Evolutionary conservation across 2,329 filamentous ascomycete genomes (phyloP).

Genomic region (Oidium heveae): DNA sequence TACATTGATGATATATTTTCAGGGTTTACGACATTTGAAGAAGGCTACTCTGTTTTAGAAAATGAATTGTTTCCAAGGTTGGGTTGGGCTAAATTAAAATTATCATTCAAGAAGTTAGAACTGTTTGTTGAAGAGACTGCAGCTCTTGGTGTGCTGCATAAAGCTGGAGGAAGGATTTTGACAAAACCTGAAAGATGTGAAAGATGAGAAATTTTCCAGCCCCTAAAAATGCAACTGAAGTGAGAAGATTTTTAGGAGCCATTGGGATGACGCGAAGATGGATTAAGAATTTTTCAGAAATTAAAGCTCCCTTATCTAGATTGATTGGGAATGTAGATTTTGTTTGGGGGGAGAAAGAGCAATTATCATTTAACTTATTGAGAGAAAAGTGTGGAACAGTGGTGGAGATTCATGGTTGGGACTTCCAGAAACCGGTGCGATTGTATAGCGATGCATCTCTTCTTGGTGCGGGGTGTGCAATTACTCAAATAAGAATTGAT

Average conservation of each 20-base stretch:
- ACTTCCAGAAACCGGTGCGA: background rate
- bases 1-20: background rate
- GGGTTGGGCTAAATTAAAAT: background rate
- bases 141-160: background rate
- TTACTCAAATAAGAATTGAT: background rate
- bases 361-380: background rate
- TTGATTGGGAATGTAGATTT: background rate
- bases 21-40: background rate
- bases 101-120: background rate
- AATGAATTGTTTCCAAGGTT: background rate
- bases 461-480: constrained; percentile 2
- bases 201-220: background rate
- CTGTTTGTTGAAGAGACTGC: background rate
- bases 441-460: background rate
- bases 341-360: background rate
- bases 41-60: background rate
- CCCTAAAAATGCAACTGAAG: background rate
- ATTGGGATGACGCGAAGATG: background rate
- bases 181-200: background rate
- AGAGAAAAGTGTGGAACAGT: background rate
- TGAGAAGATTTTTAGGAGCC: background rate
- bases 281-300: background rate
- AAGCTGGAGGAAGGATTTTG: background rate
- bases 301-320: background rate
- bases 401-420: background rate